Evolutionary conservation across 345 rosid genomes (phyloP).

Genomic region (Ceriops decandra): DNA sequence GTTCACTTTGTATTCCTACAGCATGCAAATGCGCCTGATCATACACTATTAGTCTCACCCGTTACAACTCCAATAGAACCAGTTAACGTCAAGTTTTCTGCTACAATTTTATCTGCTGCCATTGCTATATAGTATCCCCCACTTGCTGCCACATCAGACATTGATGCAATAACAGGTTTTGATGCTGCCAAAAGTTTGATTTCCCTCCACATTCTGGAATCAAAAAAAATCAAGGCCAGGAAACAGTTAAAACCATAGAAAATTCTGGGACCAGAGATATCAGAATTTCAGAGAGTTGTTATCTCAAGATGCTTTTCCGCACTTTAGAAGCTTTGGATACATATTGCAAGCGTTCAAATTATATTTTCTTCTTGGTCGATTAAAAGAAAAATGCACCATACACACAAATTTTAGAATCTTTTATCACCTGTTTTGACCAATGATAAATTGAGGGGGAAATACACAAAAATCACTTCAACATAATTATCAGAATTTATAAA

Average conservation of each 20-base stretch:
- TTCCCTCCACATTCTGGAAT: constrained; percentile 91
- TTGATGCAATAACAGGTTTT: constrained; percentile 87
- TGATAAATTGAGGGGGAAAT: no score
- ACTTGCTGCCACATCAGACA: constrained; percentile 93
- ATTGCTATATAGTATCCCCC: constrained; percentile 99
- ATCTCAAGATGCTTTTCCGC: no score
- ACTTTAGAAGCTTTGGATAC: no score
- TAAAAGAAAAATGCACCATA: no score
- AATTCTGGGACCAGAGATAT: not conserved
- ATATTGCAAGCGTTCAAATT: no score
- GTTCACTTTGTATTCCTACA: not conserved
- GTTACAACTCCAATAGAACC: constrained; percentile 95
- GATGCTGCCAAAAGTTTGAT: constrained; percentile 72
- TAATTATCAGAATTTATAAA: no score
- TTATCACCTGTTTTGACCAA: no score
- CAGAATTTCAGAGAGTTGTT: no score
- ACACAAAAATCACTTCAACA: no score
- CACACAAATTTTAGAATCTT: no score
- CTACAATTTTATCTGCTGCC: constrained; percentile 72
- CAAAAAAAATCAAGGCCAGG: constrained; percentile 7
- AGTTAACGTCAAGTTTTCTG: constrained; percentile 79
- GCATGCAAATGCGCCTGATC: no score
- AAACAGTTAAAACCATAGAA: constrained; percentile 3
- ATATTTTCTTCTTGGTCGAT: no score
- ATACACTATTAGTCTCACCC: constrained; percentile 38